Evolutionary conservation across 176 grass and related monocot genomes (phyloP), one percentile per base, ranked within the genome.

Genomic region (Lolium rigidum): DNA sequence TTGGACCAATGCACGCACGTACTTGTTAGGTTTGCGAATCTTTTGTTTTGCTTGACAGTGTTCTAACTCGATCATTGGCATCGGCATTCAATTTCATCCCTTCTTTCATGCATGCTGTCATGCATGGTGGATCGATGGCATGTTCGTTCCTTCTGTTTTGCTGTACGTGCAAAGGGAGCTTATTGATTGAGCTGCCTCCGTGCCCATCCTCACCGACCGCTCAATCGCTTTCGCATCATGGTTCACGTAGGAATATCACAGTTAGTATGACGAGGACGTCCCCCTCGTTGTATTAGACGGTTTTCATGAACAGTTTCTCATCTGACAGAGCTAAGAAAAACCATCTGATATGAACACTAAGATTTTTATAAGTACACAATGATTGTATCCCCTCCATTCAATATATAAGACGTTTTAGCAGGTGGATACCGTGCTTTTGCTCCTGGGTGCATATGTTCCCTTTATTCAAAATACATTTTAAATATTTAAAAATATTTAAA

Each of bases 1-100:
- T 79, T 43, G 76, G 54, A 50, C 3, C 35, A 9, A 78, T 78
- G 54, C 70, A 6, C n/a, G 44, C 17, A 56, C 52, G 41, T 73
- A 37, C 12, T 26, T 66, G 68, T 37, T 44, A 44, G 39, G 68
- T 71, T 72, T 51, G 63, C 26, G 22, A 80, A 25, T 63, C 15
- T 39, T 39, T 39, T 39, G 2, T 39, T 2, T 39, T 39, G 2
- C 5, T 39, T 5, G 38, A 5, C 38, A 5, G 38, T 2, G 38
- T 61, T 60, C 22, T 60, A 73, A 73, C 44, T 24, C 37, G 7
- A 43, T 37, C 9, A 11, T 61, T 24, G 58, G n/a, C n/a, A 22
- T 25, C 59, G 75, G 31, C 75, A 58, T 78, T 78, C 51, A 77
- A 74, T 74, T 74, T 9, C 44, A 74, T 74, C 44, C 70, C 41